These are phyloP conservation scores for Bimuria novae-zelandiae DNA, from an alignment of 2,329 filamentous ascomycete species.

Conservation along the genomic window DNA sequence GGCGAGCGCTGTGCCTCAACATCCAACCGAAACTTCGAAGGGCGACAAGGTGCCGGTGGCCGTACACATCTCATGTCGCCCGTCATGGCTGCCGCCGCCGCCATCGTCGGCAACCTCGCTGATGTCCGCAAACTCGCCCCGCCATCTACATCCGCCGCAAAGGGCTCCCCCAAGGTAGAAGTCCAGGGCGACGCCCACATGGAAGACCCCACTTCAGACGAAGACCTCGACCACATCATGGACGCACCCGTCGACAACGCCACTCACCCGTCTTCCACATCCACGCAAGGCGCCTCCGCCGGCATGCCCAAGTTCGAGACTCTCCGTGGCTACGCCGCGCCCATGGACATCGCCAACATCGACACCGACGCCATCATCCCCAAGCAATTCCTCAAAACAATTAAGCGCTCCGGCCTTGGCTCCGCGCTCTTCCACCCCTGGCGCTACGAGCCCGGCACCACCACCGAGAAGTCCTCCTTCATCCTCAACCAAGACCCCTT, in stretches of 20 bases:
- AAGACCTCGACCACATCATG: conserved; percentile 66
- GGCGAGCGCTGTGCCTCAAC: conserved; percentile 93
- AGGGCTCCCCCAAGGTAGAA: conserved; percentile 62
- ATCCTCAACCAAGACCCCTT: conserved; percentile 90
- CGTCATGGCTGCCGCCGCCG: conserved; percentile 92
- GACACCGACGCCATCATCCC: conserved; percentile 99
- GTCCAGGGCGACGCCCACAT: conserved; percentile 57
- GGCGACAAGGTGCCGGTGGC: conserved; percentile 87
- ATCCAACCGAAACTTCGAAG: conserved; percentile 97
- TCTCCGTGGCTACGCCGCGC: conserved; percentile 85
- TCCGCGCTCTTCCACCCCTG: conserved; percentile 84
- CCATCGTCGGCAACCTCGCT: conserved; percentile 85
- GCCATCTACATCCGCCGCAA: conserved; percentile 47
- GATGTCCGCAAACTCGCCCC: conserved; percentile 81
- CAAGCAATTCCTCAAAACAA: conserved; percentile 99
- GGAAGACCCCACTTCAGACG: conserved; percentile 64
- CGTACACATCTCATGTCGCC: conserved; percentile 96
- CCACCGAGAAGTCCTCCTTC: conserved; percentile 77
- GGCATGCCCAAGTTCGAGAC: conserved; percentile 84
- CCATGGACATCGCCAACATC: conserved; percentile 85
- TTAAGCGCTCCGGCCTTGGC: conserved; percentile 94
- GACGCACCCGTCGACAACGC: conserved; percentile 66
- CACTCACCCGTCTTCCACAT: conserved; percentile 66
- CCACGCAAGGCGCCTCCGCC: conserved; percentile 53
- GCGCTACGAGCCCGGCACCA: conserved; percentile 69